These are phyloP conservation scores for Borovskyia barvae DNA, from an alignment of 208 protist genomes.

Conservation along the genomic window DNA sequence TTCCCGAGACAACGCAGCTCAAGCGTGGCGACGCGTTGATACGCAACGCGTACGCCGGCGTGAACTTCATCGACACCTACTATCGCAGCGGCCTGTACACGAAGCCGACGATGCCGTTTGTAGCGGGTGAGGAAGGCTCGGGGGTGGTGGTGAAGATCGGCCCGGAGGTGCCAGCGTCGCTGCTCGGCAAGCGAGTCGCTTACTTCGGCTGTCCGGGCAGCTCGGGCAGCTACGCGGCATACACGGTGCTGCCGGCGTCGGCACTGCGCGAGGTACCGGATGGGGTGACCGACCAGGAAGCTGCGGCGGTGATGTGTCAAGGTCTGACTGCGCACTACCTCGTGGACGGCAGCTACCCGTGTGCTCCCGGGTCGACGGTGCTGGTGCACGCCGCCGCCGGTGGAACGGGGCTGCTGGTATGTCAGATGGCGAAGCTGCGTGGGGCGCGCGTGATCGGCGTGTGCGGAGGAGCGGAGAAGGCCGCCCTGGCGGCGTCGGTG, in stretches of 20 bases:
- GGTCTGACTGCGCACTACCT: conserved; percentile 92
- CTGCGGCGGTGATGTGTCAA: conserved; percentile 64
- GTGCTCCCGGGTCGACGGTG: conserved; percentile 40
- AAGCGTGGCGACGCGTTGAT: conserved; percentile 44
- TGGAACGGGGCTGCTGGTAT: conserved; percentile 78
- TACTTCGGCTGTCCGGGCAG: conserved; percentile 47
- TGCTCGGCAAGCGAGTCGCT: conserved; percentile 67
- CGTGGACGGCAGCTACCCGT: conserved; percentile 47
- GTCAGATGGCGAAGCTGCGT: conserved; percentile 91
- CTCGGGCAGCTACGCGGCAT: conserved; percentile 66
- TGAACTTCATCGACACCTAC: conserved; percentile 95
- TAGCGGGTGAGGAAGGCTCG: conserved; percentile 72
- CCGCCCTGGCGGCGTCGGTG: conserved; percentile 35
- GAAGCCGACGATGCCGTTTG: conserved; percentile 66
- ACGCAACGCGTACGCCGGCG: conserved; percentile 56
- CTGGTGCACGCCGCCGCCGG: conserved; percentile 89
- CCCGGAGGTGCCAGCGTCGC: not conserved
- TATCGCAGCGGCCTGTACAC: conserved; percentile 78
- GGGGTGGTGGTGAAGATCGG: conserved; percentile 59
- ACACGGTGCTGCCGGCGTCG: conserved; percentile 29
- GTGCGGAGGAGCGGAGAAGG: conserved; percentile 71
- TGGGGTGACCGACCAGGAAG: conserved; percentile 45
- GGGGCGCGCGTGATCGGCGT: conserved; percentile 91
- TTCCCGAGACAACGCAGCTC: conserved; percentile 5
- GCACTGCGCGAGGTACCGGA: conserved; percentile 36